These are phyloP conservation scores for Vigna unguiculata DNA, from an alignment of 306 rosid genomes.

Conservation along the genomic window DNA sequence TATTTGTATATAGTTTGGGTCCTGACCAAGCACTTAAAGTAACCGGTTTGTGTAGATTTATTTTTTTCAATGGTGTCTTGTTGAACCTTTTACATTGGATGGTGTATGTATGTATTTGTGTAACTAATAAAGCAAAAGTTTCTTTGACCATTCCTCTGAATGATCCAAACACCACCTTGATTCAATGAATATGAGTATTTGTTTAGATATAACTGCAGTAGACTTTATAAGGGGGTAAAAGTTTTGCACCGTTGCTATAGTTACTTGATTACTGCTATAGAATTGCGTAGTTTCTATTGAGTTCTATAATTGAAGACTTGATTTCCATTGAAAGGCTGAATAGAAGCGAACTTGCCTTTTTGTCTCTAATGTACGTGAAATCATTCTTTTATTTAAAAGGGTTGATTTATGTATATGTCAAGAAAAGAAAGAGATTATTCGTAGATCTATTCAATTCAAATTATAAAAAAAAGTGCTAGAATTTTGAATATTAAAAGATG, in stretches of 20 bases:
- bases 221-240: not conserved
- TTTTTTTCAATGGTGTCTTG: not conserved
- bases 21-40: not conserved
- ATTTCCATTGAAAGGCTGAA: not conserved
- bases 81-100: not conserved
- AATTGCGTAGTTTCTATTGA: not conserved
- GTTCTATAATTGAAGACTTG: not conserved
- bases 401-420: not conserved
- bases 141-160: not conserved
- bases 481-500: not conserved
- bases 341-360: not conserved
- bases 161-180: not conserved
- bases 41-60: not conserved
- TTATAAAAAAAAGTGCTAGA: not conserved
- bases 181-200: not conserved
- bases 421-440: not conserved
- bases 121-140: constrained; percentile 8
- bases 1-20: not conserved
- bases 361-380: not conserved
- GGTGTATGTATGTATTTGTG: constrained; percentile 17
- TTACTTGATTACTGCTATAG: not conserved
- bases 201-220: not conserved
- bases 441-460: not conserved
- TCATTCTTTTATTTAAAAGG: not conserved
- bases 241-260: not conserved